A percentile compares a stretch with the other conserved stretches of the same genome.
phyloP scores from a whole-genome alignment of 225 moss, liverwort and hornwort genomes.

The Pseudoscleropodium purum region DNA sequence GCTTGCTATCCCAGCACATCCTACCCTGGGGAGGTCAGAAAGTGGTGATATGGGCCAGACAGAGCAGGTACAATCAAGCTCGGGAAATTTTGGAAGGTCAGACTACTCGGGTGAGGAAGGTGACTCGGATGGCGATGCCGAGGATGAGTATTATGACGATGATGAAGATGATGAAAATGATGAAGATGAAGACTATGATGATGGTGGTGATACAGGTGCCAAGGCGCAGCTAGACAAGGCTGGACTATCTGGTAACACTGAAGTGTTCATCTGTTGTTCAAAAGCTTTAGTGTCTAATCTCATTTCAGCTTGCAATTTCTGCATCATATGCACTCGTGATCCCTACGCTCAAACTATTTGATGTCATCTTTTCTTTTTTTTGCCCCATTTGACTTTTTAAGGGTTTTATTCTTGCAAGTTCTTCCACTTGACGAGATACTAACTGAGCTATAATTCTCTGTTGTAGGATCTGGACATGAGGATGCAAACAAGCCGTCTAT shows the following conservation, averaged over 20 bases:
- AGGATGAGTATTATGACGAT: constrained; percentile 22
- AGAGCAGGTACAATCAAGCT: constrained; percentile 10
- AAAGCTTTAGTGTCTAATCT: neutral
- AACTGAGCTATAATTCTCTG: constrained; percentile 18
- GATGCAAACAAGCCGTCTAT: constrained; percentile 39
- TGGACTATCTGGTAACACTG: constrained; percentile 16
- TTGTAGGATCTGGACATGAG: constrained; percentile 24
- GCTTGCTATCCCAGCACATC: constrained; percentile 8
- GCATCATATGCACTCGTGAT: neutral
- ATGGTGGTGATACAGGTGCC: constrained; percentile 16
- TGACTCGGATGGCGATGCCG: constrained; percentile 31
- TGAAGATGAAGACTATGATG: constrained; percentile 38
- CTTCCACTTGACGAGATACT: neutral
- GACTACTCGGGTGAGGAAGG: constrained; percentile 6
- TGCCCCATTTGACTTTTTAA: neutral
- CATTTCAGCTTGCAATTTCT: neutral
- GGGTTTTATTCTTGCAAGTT: neutral
- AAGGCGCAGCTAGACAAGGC: constrained; percentile 7
- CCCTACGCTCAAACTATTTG: neutral
- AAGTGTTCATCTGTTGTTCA: neutral
- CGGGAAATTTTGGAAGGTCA: neutral
- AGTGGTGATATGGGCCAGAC: neutral
- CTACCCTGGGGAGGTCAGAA: neutral
- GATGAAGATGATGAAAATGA: constrained; percentile 39
- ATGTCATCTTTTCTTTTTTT: neutral